Evolutionary conservation across 495 filamentous ascomycete species (phyloP).

Genomic region (Penicillium herquei): DNA sequence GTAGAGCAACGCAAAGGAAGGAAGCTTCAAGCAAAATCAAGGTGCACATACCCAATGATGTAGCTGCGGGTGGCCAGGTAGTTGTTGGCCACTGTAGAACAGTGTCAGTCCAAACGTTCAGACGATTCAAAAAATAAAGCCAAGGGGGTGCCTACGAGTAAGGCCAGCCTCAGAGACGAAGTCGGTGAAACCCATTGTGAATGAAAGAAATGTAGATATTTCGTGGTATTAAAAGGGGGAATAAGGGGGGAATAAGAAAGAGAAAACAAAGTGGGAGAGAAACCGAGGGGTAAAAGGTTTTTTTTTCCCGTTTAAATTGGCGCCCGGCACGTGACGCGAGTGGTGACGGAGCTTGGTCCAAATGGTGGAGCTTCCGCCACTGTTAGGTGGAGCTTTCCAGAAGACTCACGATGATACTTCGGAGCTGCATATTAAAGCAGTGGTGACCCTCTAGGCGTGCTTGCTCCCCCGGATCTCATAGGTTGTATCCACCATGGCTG

Average conservation of each 20-base stretch:
- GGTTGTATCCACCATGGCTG: conserved; percentile 29
- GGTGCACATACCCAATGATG: conserved; percentile 74
- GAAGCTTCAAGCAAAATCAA: neutral
- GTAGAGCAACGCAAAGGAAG: conserved; percentile 11
- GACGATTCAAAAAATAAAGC: conserved; percentile 19
- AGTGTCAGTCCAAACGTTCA: conserved; percentile 34
- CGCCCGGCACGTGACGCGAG: conserved; percentile 31
- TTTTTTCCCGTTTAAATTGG: conserved; percentile 37
- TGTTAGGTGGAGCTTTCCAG: conserved; percentile 47
- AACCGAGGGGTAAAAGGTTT: conserved; percentile 34
- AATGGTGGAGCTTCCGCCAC: conserved; percentile 30
- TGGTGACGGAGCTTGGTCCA: conserved; percentile 34
- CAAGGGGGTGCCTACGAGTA: conserved; percentile 60
- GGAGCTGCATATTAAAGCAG: neutral
- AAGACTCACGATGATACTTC: conserved; percentile 31
- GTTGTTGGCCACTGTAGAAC: conserved; percentile 78
- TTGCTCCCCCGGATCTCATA: neutral
- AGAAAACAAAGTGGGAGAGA: conserved; percentile 26
- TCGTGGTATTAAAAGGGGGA: conserved; percentile 20
- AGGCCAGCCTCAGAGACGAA: conserved; percentile 84
- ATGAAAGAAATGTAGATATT: conserved; percentile 19
- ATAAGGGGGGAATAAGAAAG: conserved; percentile 24
- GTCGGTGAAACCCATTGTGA: conserved; percentile 94
- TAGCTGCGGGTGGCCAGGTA: conserved; percentile 90
- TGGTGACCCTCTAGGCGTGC: neutral